Evolutionary conservation across 345 rosid species (phyloP).

Genomic region (Eucalyptus pauciflora): DNA sequence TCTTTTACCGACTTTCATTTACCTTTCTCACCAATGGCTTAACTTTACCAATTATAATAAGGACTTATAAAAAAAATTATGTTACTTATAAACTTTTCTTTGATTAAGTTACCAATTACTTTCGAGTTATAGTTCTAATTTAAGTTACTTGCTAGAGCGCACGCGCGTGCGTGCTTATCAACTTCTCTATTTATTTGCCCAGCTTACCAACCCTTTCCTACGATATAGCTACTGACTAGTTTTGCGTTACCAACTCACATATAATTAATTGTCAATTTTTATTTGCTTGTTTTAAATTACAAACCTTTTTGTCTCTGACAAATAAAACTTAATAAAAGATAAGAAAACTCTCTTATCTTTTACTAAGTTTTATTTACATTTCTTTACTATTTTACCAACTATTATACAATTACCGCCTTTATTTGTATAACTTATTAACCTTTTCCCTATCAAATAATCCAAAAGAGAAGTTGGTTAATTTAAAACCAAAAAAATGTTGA

Average conservation of each 20-base stretch:
- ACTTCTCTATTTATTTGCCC: neutral
- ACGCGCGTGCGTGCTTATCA: accelerated
- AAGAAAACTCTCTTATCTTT: neutral
- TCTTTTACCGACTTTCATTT: neutral
- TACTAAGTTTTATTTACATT: neutral
- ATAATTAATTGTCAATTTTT: neutral
- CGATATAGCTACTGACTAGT: neutral
- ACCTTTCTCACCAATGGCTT: neutral
- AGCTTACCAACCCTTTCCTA: neutral
- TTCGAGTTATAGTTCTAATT: neutral
- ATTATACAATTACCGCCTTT: neutral
- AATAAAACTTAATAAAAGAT: neutral
- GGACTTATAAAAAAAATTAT: neutral
- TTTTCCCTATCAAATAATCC: neutral
- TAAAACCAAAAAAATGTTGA: neutral
- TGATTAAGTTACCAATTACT: neutral
- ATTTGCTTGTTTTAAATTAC: neutral
- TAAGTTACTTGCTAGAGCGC: neutral
- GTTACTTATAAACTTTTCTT: neutral
- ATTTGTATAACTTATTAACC: neutral
- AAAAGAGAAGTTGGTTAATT: neutral
- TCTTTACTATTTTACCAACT: neutral
- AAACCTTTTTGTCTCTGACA: neutral
- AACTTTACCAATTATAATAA: neutral
- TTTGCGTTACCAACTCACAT: neutral